Conservation (phyloP, 2,329 filamentous ascomycete species). For the Diaporthe longicolla region DNA sequence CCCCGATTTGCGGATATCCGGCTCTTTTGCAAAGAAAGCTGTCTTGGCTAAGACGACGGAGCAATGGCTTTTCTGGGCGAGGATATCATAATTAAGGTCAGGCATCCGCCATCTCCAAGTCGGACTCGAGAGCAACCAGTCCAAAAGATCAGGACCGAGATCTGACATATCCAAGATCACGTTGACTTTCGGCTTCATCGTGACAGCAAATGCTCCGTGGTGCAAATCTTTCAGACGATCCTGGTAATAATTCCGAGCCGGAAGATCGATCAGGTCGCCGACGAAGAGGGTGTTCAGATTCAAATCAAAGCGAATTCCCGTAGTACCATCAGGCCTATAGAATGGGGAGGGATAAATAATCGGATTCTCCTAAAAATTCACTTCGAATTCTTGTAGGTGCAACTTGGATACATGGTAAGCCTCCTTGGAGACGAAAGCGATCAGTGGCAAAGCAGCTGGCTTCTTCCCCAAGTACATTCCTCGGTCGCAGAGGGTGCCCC, state of each 20-base stretch:
- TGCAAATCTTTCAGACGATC: not conserved
- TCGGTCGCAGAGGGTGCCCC: too few relatives aligned
- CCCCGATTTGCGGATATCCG: not conserved
- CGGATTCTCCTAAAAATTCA: too few relatives aligned
- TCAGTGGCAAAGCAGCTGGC: not conserved
- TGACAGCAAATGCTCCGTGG: not conserved
- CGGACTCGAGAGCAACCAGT: not conserved
- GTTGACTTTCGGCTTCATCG: not conserved
- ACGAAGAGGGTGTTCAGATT: not conserved
- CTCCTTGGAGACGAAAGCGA: not conserved
- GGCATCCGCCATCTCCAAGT: not conserved
- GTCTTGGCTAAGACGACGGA: not conserved
- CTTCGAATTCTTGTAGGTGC: not conserved
- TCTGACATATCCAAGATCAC: not conserved
- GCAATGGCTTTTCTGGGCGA: not conserved
- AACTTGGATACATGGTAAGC: not conserved
- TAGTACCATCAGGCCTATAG: not conserved
- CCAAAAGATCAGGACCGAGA: too few relatives aligned
- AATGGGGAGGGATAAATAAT: too few relatives aligned
- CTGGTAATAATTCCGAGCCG: too few relatives aligned
- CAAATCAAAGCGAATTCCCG: not conserved
- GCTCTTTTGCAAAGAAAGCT: not conserved
- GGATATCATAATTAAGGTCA: not conserved
- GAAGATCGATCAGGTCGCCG: not conserved
- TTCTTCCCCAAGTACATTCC: not conserved